phyloP scores from a whole-genome alignment of 2,329 filamentous ascomycete species.

The Cladorrhinum sp. region DNA sequence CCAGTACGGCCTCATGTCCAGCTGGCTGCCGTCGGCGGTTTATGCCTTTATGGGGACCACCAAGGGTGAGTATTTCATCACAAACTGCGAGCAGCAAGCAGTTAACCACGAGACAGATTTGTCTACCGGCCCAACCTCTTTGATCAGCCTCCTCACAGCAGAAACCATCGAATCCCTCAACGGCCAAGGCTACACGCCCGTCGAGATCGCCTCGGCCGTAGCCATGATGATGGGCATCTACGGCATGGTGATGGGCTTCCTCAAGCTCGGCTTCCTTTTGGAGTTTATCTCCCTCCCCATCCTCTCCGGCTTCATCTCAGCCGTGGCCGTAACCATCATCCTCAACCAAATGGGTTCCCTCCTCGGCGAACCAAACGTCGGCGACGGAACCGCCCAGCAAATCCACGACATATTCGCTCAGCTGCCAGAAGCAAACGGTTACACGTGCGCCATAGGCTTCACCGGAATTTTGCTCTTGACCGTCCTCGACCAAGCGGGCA shows the following conservation, averaged over 20 bases:
- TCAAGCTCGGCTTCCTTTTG: slow-evolving; percentile 62
- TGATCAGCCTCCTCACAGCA: slow-evolving; percentile 61
- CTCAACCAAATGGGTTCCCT: slow-evolving; percentile 62
- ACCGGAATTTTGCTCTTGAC: slow-evolving; percentile 54
- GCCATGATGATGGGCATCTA: slow-evolving; percentile 63
- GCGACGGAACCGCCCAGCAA: slow-evolving; percentile 52
- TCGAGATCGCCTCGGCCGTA: slow-evolving; percentile 58
- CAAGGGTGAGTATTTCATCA: slow-evolving; percentile 44
- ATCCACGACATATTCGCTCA: slow-evolving; percentile 57
- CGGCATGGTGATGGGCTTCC: slow-evolving; percentile 55
- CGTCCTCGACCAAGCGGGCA: slow-evolving; percentile 55
- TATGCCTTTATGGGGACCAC: slow-evolving; percentile 61
- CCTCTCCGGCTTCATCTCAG: slow-evolving; percentile 63
- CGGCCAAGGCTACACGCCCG: slow-evolving; percentile 47
- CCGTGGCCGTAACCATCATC: slow-evolving; percentile 62
- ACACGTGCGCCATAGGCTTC: slow-evolving; percentile 58
- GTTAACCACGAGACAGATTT: slow-evolving; percentile 42
- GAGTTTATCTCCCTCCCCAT: slow-evolving; percentile 65
- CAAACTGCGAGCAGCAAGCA: neutral
- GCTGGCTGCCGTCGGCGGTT: slow-evolving; percentile 55
- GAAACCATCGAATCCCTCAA: slow-evolving; percentile 55
- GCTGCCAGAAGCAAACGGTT: slow-evolving; percentile 54
- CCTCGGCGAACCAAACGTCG: slow-evolving; percentile 51
- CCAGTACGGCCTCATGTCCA: slow-evolving; percentile 57
- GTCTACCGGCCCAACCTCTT: slow-evolving; percentile 61